Percentiles rank a stretch among this genome's conserved stretches.
Conservation (phyloP, 495 filamentous ascomycete genomes). For the Tuber microsphaerosporum region DNA sequence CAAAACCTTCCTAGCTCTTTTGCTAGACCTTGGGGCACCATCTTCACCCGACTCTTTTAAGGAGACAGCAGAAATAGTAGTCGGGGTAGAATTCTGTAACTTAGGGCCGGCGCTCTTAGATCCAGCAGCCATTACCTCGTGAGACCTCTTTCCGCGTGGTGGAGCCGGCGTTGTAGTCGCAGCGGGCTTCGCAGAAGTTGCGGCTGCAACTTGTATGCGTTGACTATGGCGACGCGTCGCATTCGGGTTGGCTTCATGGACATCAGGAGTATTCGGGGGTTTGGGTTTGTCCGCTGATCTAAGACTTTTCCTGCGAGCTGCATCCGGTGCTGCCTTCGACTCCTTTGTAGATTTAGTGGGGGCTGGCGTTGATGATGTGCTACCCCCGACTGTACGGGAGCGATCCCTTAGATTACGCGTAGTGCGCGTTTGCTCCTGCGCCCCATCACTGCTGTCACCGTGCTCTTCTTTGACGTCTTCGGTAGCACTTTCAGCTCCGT, state of each 20-base stretch:
- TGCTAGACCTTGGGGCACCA: conserved; percentile 35
- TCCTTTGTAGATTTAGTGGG: not conserved
- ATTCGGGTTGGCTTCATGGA: not conserved
- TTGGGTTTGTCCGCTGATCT: not conserved
- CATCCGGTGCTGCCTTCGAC: not conserved
- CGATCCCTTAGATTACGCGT: conserved; percentile 36
- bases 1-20: conserved; percentile 49
- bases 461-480: conserved; percentile 19
- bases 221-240: conserved; percentile 36
- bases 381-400: conserved; percentile 10
- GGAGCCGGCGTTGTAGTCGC: conserved; percentile 22
- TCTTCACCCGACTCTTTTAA: conserved; percentile 13
- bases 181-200: conserved; percentile 13
- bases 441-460: conserved; percentile 21
- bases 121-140: conserved; percentile 36
- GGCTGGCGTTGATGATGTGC: not conserved
- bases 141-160: conserved; percentile 34
- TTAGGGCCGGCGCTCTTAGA: conserved; percentile 39
- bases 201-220: conserved; percentile 30
- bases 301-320: not conserved
- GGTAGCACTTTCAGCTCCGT: conserved; percentile 16
- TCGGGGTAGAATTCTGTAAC: conserved; percentile 25
- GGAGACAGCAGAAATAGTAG: not conserved
- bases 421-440: conserved; percentile 31
- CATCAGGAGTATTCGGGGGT: not conserved